A percentile compares a stretch with the other conserved stretches of the same genome.
Evolutionary conservation across 2,329 filamentous ascomycete genomes (phyloP).

Genomic region (Blastomyces parvus): DNA sequence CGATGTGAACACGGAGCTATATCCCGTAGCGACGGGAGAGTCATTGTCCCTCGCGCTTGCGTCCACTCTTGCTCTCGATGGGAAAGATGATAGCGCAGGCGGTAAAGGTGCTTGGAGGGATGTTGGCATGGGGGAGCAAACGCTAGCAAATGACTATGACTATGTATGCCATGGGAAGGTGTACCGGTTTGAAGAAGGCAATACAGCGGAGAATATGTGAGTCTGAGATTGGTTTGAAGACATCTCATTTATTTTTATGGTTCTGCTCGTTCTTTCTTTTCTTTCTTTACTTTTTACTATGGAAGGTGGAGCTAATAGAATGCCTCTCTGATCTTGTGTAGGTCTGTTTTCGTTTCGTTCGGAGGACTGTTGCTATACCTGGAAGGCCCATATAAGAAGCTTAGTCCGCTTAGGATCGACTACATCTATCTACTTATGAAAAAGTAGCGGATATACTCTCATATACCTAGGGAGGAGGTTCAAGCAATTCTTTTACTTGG

Average conservation of each 20-base stretch:
- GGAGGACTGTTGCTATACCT: conserved; percentile 84
- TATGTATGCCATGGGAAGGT: conserved; percentile 46
- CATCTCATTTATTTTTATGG: neutral
- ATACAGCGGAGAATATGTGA: conserved; percentile 72
- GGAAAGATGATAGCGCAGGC: conserved; percentile 61
- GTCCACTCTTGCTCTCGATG: conserved; percentile 77
- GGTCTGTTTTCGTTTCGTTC: conserved; percentile 90
- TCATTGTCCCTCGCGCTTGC: conserved; percentile 72
- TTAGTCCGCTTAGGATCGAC: conserved; percentile 84
- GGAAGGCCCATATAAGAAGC: conserved; percentile 90
- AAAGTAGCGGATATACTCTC: conserved; percentile 50
- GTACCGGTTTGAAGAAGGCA: conserved; percentile 45
- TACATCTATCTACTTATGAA: conserved; percentile 89
- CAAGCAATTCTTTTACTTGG: neutral
- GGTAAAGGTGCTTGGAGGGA: conserved; percentile 64
- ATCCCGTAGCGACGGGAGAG: conserved; percentile 65
- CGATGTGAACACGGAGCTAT: conserved; percentile 91
- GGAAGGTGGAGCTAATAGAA: conserved; percentile 16
- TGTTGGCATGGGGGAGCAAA: conserved; percentile 47
- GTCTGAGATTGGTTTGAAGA: conserved; percentile 28
- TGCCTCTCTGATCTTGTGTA: conserved; percentile 33
- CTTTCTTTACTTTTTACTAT: neutral
- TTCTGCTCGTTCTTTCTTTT: neutral
- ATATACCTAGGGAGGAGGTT: neutral
- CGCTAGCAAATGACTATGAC: conserved; percentile 45